Base-by-base conservation (phyloP, 495 filamentous ascomycete species). In the Tuber microsphaerosporum region DNA sequence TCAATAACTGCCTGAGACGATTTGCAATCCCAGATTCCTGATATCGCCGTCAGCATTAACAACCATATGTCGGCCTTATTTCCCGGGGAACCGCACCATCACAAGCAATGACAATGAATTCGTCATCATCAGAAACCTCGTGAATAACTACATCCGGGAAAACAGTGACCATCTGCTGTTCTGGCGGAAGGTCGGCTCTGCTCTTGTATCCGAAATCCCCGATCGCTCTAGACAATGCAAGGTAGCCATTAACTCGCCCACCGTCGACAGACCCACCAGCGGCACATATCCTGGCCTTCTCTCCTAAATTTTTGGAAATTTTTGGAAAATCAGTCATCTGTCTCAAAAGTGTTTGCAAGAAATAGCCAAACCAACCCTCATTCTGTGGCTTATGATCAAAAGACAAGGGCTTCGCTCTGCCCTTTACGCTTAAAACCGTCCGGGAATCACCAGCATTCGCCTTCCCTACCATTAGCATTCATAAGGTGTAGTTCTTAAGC, bases 181-280 rank as follows among this genome's bases (percentile, higher is more conserved):
- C 96, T 44, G 96, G 95, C 16, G 94, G 90, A 69, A 99, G 89
- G 80, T 97, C 94, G 75, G 94, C 92, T 84, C 94, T 97, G 88
- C 97, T 98, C 89, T 99, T 98, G 88, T 98, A 99, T 84, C 98
- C 95, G 82, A 99, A 99, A 85, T 99, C 95, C 79, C 95, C 96
- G 82, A 99, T 97, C 77, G 96, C 95, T 83, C 95, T 91, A 71
- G 96, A 98, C 61, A 99, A 88, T 22, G 95, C 95, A 71, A 99
- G 90, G 83, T 99, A 98, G 80, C 96, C 95, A 84, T 99, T 98
- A 78, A 99, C 95, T 82, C 95, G 92, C 71, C 94, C 95, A 82
- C 97, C 97, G 85, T 99, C 94, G 80, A 99, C 95, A 82, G 97
- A 99, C 69, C 95, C 95, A 81, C 95, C 95, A 5, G 95, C 95